These are phyloP conservation scores for Begonia peltatifolia DNA, from an alignment of 306 rosid genomes.

Conservation along the genomic window DNA sequence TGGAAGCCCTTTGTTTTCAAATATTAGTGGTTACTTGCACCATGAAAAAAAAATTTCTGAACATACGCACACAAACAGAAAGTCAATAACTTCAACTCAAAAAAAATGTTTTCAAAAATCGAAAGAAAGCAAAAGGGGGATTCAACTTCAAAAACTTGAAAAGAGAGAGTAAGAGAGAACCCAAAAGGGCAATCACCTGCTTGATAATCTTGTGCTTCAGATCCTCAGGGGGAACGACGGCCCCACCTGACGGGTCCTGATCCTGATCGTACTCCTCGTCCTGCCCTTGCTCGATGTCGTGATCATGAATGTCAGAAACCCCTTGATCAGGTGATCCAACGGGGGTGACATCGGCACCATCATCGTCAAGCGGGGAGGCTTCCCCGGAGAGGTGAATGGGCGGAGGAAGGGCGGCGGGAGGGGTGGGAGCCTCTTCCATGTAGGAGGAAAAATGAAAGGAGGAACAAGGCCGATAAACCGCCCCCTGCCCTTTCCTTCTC, in stretches of 20 bases:
- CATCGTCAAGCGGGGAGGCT: slow-evolving; percentile 24
- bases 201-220: slow-evolving; percentile 60
- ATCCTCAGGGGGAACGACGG: slow-evolving; percentile 48
- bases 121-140: not conserved
- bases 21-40: no score
- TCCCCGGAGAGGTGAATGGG: slow-evolving; percentile 13
- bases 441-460: slow-evolving; percentile 17
- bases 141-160: not conserved
- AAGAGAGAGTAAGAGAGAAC: no score
- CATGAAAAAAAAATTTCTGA: no score
- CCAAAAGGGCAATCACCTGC: slow-evolving; percentile 34
- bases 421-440: slow-evolving; percentile 51
- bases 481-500: slow-evolving; percentile 39
- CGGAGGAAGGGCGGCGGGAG: slow-evolving; percentile 12
- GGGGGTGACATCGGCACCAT: slow-evolving; percentile 13
- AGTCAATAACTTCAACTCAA: not conserved
- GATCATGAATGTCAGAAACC: slow-evolving; percentile 24
- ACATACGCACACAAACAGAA: no score
- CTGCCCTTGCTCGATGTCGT: slow-evolving; percentile 8
- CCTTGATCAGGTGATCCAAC: slow-evolving; percentile 25
- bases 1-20: no score
- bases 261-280: slow-evolving; percentile 24
- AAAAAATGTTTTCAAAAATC: not conserved
- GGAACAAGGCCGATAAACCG: slow-evolving; percentile 11
- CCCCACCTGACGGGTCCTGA: slow-evolving; percentile 25